Evolutionary conservation across 139 green algal genomes (phyloP), one percentile per base, ranked within the genome.

Genomic region (Chlorella sp.): DNA sequence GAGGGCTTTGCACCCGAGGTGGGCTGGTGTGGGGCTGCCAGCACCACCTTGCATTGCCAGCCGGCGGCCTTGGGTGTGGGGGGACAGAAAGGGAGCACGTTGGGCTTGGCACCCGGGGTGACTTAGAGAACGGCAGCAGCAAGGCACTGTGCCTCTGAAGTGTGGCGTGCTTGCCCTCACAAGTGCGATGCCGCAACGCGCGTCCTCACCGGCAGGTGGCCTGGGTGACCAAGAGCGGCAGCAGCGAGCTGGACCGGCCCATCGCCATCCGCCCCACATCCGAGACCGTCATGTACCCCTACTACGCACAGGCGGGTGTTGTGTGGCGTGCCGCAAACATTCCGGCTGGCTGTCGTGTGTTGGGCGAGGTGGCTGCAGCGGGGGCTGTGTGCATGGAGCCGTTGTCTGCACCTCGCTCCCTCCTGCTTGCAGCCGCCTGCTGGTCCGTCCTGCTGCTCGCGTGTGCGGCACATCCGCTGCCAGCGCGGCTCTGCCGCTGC

Each of bases 261-360:
- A 97, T 99, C 76, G 97, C 97, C 60, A 98, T 99, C 87, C 95
- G 97, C 23, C 97, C 97, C 72, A 99, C 97, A 55, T 95, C 87
- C 36, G 97, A 99, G 86, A 99, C 97, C 70, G 96, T 98, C 11
- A 99, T 99, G 96, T 99, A 99, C 93, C 96, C 97, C 17, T 95
- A 96, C 89, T 99, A 96, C 78, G 92, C 96, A 34, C 72, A 91
- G 87, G 87, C 81, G 18, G 30, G 57, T 21, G 23, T 55, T 55
- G 44, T 55, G 7, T 55, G 7, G 44, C 11, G 5, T 74, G n/a
- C n/a, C n/a, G n/a, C n/a, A n/a, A n/a, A n/a, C n/a, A n/a, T n/a
- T n/a, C n/a, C 44, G 9, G 9, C 44, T 51, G 6, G 44, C 44
- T 51, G 13, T 13, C 28, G 2, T 76, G 36, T 21, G 20, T 39